phyloP scores from a whole-genome alignment of 2,329 filamentous ascomycete genomes.

The Sphaceloma murrayae region DNA sequence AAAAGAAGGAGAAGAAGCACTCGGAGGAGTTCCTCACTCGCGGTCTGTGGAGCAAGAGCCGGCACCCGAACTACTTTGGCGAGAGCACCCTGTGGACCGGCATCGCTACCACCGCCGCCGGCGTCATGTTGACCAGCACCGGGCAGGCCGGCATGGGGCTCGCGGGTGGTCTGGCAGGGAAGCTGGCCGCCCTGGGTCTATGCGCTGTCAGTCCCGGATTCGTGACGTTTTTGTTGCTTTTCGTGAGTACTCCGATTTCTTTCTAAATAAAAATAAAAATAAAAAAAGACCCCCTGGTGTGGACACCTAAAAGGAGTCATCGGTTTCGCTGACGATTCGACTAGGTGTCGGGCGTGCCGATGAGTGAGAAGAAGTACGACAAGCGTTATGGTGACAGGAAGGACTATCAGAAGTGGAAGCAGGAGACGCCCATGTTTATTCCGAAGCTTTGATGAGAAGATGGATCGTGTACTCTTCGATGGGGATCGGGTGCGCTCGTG shows the following conservation, averaged over 20 bases:
- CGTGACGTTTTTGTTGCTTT: constrained; percentile 52
- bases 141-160: constrained; percentile 51
- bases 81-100: constrained; percentile 61
- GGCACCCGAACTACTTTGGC: constrained; percentile 66
- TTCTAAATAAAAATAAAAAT: too few relatives aligned
- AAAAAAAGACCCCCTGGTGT: neutral
- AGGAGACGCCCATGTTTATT: constrained; percentile 54
- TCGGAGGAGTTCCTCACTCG: constrained; percentile 56
- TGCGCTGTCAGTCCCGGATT: constrained; percentile 55
- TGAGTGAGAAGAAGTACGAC: constrained; percentile 62
- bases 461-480: neutral
- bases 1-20: constrained; percentile 56
- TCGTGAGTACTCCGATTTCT: constrained; percentile 47
- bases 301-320: neutral
- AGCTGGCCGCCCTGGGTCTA: constrained; percentile 33
- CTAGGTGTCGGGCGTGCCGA: constrained; percentile 47
- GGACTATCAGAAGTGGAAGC: constrained; percentile 61
- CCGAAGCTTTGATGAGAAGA: constrained; percentile 44
- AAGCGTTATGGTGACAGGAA: constrained; percentile 52
- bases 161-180: constrained; percentile 35
- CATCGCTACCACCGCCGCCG: constrained; percentile 50
- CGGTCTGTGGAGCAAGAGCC: constrained; percentile 52
- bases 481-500: neutral
- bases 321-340: constrained; percentile 13
- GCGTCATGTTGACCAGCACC: constrained; percentile 45